Percentiles rank a stretch among this genome's conserved stretches.
Conservation (phyloP, 805 yeast species). For the Candida alai region DNA sequence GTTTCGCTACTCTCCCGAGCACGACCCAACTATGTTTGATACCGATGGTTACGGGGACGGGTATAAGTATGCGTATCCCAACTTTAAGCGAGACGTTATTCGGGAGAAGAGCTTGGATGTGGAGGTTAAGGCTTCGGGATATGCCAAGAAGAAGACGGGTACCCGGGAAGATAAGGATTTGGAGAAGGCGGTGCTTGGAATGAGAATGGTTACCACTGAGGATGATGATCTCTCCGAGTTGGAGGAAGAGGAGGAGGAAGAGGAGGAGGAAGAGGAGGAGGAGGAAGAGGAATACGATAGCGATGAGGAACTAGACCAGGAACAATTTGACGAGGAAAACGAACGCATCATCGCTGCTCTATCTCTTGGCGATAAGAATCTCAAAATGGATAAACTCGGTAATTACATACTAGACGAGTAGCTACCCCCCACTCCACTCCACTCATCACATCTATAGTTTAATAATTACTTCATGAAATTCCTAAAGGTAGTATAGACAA, state of each 20-base stretch:
- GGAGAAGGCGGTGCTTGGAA: conserved; percentile 69
- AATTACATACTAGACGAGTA: conserved; percentile 64
- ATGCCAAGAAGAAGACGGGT: conserved; percentile 33
- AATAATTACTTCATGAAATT: background rate
- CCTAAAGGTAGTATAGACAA: conserved; percentile 11
- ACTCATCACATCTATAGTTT: too few relatives aligned
- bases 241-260: conserved; percentile 23
- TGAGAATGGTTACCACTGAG: conserved; percentile 46
- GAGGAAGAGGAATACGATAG: conserved; percentile 32
- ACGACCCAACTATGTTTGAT: conserved; percentile 70
- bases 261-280: conserved; percentile 22
- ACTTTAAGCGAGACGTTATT: conserved; percentile 68
- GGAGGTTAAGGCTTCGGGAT: conserved; percentile 92
- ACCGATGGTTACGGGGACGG: conserved; percentile 82
- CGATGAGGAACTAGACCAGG: conserved; percentile 45
- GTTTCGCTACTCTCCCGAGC: conserved; percentile 66
- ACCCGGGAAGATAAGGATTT: conserved; percentile 53
- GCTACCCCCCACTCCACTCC: conserved; percentile 3
- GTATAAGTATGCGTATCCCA: conserved; percentile 71
- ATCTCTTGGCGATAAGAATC: conserved; percentile 55
- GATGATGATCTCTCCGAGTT: conserved; percentile 19
- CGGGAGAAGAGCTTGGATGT: conserved; percentile 71
- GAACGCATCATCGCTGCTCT: conserved; percentile 68
- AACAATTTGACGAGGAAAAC: conserved; percentile 33
- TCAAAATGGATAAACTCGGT: conserved; percentile 80